These are phyloP conservation scores for Tremella yokohamensis DNA, from an alignment of 768 basidiomycete species.

Conservation along the genomic window DNA sequence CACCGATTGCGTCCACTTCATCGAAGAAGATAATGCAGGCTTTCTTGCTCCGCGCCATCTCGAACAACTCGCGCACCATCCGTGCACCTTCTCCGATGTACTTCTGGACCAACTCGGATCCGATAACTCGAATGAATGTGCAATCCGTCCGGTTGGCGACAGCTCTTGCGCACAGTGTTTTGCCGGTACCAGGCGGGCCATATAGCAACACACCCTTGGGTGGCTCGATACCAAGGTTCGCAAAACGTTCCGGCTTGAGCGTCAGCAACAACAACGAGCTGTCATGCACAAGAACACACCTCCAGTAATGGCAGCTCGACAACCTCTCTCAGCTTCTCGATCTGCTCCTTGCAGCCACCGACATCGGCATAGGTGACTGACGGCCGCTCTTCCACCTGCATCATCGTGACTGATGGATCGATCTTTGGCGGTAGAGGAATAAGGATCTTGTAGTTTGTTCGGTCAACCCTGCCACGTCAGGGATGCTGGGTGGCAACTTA, in stretches of 20 bases:
- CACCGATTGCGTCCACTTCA: constrained; percentile 96
- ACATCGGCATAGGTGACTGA: constrained; percentile 97
- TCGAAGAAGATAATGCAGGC: constrained; percentile 99
- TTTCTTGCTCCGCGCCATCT: constrained; percentile 98
- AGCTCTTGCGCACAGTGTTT: constrained; percentile 95
- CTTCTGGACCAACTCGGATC: constrained; percentile 98
- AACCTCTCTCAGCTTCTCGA: constrained; percentile 96
- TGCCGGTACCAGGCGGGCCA: constrained; percentile 65
- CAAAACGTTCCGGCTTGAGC: constrained; percentile 91
- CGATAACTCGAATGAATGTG: constrained; percentile 98
- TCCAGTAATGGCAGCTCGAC: constrained; percentile 93
- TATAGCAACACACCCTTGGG: constrained; percentile 96
- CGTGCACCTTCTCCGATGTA: constrained; percentile 98
- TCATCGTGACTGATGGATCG: constrained; percentile 98
- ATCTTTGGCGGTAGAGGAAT: constrained; percentile 98
- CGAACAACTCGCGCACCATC: constrained; percentile 98
- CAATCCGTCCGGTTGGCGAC: constrained; percentile 98
- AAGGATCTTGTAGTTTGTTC: constrained; percentile 91
- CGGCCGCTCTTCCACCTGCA: constrained; percentile 95
- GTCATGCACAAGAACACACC: constrained; percentile 56
- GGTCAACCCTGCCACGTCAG: not conserved
- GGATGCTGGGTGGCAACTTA: constrained; percentile 51
- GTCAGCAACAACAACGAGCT: constrained; percentile 1
- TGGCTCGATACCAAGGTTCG: constrained; percentile 96
- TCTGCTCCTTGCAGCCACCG: constrained; percentile 98